Evolutionary conservation across 192 early-diverging fungal species (phyloP), one percentile per base, ranked within the genome.

Genomic region (Ambispora gerdemannii): DNA sequence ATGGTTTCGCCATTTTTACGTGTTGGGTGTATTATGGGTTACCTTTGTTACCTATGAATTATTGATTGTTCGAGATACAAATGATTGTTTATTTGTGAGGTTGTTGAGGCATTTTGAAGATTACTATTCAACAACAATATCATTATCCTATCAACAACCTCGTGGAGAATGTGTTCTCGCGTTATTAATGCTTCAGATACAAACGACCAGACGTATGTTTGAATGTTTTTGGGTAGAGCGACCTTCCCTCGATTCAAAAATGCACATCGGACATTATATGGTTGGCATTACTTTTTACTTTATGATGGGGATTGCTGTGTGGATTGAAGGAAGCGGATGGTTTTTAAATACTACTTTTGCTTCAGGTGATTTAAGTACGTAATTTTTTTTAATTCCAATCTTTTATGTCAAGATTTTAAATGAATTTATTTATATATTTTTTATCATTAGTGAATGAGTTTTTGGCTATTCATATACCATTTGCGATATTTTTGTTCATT

Each of bases 271-370:
- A 6, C 89, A 90, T 70, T 88, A 89, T 68, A 55, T 82, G 0
- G 63, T 87, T 3, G 90, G 89, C 7, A 70, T 90, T n/a, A 61
- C 84, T 10, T 90, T 84, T 64, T 92, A 92, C 72, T 52, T 81
- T 4, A 75, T 76, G 1, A 84, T 82, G 61, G 81, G 82, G 1
- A 71, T 84, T 2, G 74, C 80, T n/a, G 50, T 78, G 0, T 84
- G 83, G 78, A 51, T 84, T 6, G 85, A 87, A 62, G 72, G 77
- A 8, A 75, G 74, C 0, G 75, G 63, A 28, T 59, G 76, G 65
- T 61, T 81, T 25, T 60, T 33, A 10, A 19, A 25, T 59, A 62
- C 50, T 50, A 7, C 6, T 0, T 15, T 28, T 36, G n/a, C 25
- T n/a, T 25, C 10, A 15, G 43, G 3, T 35, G 20, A 34, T 24